Percentiles rank a stretch among this genome's conserved stretches.
Evolutionary conservation across 2,329 filamentous ascomycete species (phyloP).

Genomic region (Penicillium psychrosexuale): DNA sequence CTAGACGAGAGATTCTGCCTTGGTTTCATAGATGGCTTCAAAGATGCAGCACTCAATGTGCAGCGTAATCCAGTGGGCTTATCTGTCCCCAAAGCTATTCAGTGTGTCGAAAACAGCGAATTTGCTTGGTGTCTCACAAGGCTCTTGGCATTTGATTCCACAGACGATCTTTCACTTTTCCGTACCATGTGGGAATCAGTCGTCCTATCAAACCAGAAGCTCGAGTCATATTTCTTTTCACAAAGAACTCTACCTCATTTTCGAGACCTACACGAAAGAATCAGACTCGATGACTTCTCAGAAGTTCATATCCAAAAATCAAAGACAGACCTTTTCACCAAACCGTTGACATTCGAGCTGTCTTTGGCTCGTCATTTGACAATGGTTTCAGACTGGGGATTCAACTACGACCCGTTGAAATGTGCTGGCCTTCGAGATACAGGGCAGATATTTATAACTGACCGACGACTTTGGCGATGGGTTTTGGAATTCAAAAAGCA

Average conservation of each 20-base stretch:
- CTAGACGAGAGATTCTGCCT: not conserved
- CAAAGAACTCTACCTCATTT: not conserved
- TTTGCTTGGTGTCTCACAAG: not conserved
- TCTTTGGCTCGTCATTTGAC: not conserved
- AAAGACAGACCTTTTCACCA: not conserved
- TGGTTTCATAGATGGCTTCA: not conserved
- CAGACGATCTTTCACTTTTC: not conserved
- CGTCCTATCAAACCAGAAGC: not conserved
- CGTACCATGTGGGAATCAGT: constrained; percentile 1
- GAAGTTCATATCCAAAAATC: not conserved
- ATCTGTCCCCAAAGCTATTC: not conserved
- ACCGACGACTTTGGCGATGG: not conserved
- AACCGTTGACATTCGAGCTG: not conserved
- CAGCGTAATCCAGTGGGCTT: not conserved
- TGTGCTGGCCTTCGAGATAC: not conserved
- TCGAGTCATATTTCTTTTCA: not conserved
- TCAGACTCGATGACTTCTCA: not conserved
- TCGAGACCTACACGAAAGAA: not conserved
- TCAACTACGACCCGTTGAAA: not conserved
- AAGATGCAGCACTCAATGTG: not conserved
- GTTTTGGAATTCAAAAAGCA: not conserved
- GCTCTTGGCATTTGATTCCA: not conserved
- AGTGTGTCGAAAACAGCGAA: not conserved
- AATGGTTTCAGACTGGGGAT: not conserved
- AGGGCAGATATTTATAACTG: not conserved